Conservation (phyloP, 1,284 basidiomycete species). For the Ceratobasidium sp. region DNA sequence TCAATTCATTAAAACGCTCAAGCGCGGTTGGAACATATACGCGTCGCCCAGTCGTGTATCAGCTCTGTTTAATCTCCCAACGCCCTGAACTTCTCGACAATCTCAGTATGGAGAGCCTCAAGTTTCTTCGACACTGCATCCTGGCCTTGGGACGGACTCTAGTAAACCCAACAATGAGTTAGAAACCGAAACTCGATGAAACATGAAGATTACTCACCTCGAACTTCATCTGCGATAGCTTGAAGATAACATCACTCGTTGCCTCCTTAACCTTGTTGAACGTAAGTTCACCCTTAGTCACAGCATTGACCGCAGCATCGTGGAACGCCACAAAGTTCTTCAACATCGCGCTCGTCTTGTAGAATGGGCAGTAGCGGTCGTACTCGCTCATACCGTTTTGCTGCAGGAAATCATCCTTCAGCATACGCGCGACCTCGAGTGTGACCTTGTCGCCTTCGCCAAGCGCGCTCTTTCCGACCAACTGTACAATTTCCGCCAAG, state of each 20-base stretch:
- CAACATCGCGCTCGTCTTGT: constrained; percentile 97
- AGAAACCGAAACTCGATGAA: constrained; percentile 42
- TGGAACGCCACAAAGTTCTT: constrained; percentile 97
- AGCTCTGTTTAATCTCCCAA: constrained; percentile 73
- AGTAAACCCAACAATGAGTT: constrained; percentile 43
- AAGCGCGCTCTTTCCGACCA: constrained; percentile 97
- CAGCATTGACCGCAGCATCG: constrained; percentile 87
- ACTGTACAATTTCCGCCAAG: constrained; percentile 98
- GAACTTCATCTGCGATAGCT: constrained; percentile 98
- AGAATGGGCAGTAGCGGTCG: constrained; percentile 98
- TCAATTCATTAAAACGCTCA: constrained; percentile 17
- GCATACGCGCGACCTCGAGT: constrained; percentile 95
- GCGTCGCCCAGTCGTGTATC: background rate
- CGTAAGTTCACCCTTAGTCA: constrained; percentile 89
- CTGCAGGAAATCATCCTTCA: constrained; percentile 98
- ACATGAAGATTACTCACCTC: constrained; percentile 69
- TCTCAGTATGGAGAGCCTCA: constrained; percentile 83
- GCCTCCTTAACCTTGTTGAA: constrained; percentile 93
- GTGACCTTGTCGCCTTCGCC: constrained; percentile 99
- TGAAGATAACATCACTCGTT: constrained; percentile 91
- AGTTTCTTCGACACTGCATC: constrained; percentile 84
- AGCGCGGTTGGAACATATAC: constrained; percentile 18
- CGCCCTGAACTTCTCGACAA: constrained; percentile 91
- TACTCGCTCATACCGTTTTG: constrained; percentile 99
- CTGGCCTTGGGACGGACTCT: constrained; percentile 90